These are phyloP conservation scores for Yamadazyma spencermartinsiae DNA, from an alignment of 1,139 yeast genomes.

Conservation along the genomic window DNA sequence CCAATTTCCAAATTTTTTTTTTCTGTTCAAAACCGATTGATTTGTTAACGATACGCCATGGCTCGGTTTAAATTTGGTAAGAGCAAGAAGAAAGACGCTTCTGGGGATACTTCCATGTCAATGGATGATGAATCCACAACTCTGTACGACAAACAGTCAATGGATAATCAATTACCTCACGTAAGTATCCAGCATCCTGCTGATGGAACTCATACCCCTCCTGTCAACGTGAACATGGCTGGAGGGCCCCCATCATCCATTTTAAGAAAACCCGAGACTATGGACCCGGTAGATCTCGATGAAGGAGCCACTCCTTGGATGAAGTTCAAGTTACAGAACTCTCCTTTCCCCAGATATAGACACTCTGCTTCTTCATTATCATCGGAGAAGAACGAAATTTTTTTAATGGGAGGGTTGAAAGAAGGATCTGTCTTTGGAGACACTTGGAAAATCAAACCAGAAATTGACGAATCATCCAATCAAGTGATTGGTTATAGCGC, in stretches of 20 bases:
- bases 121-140: conserved; percentile 15
- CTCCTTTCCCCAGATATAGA: conserved; percentile 93
- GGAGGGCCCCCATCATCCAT: conserved; percentile 2
- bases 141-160: conserved; percentile 6
- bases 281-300: conserved; percentile 3
- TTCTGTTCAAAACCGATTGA: neutral
- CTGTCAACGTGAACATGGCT: neutral
- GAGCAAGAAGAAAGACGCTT: conserved; percentile 13
- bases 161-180: neutral
- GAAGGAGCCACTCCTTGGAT: conserved; percentile 67
- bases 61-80: conserved; percentile 20
- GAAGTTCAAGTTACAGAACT: conserved; percentile 63
- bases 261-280: conserved; percentile 3
- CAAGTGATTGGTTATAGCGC: conserved; percentile 47
- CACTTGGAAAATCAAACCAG: conserved; percentile 75
- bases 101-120: conserved; percentile 9
- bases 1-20: neutral
- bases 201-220: neutral
- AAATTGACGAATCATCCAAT: conserved; percentile 22
- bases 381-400: conserved; percentile 80
- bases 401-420: conserved; percentile 92
- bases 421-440: conserved; percentile 94
- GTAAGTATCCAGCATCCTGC: conserved; percentile 1
- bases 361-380: conserved; percentile 80
- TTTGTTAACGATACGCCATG: conserved; percentile 7